Evolutionary conservation across 768 basidiomycete genomes (phyloP), one percentile per base, ranked within the genome.

Genomic region (Fomitopsis serialis): DNA sequence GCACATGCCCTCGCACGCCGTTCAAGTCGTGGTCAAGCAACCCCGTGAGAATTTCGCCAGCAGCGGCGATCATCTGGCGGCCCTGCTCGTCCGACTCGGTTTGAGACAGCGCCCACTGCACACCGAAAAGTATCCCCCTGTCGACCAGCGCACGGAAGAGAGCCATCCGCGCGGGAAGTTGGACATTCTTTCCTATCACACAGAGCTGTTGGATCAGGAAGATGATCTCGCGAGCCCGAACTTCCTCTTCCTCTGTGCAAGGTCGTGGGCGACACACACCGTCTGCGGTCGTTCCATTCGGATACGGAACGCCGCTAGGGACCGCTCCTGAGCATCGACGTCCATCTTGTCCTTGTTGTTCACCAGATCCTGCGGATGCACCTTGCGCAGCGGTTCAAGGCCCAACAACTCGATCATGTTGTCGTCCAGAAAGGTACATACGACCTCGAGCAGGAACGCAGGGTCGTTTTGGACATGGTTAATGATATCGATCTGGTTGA

Each of bases 401-500:
- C 57, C 59, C 15, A 65, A 53, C 4, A 55, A 44, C 7, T 48
- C 58, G 7, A 61, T 55, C 68, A 85, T 77, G 53, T 84, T 83
- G 54, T 87, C 85, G 58, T 86, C 82, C 48, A 88, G 82, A 66
- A 91, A 90, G 37, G 89, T 68, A 42, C 74, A 71, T 34, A 96
- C 88, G 13, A 98, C 78, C 45, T 93, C 87, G 32, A 78, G 76
- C 34, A 98, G 74, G 66, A 98, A 89, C 11, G 70, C 65, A 1
- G 78, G 78, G 61, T 97, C 90, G 53, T 77, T 79, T 65, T 93
- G 89, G 32, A 98, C 80, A 64, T 96, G 85, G 46, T 78, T 82
- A 63, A 99, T 94, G 64, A 99, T 98, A 70, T 99, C 97, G 62
- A 96, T 93, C 68, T 99, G 96, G 72, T 98, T 97, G 80, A 95